phyloP scores from a whole-genome alignment of 179 eudicot genomes.

The Drosera spatulata region DNA sequence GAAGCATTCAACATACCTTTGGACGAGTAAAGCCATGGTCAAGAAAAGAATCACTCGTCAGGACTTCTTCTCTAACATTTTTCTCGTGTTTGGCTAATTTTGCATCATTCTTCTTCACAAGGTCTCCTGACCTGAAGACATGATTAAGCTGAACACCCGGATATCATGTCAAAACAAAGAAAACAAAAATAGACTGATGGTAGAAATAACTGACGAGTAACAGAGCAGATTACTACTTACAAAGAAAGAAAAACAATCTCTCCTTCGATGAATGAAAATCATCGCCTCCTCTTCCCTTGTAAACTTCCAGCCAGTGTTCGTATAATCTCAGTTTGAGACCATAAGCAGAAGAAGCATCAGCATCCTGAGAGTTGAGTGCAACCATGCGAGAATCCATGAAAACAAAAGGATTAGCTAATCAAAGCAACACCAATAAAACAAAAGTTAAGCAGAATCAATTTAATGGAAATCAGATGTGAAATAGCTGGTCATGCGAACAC shows the following conservation, averaged over 20 bases:
- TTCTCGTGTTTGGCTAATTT: constrained; percentile 53
- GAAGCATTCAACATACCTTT: constrained; percentile 40
- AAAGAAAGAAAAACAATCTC: constrained; percentile 65
- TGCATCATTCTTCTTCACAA: constrained; percentile 65
- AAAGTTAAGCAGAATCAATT: not conserved
- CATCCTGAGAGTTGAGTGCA: constrained; percentile 40
- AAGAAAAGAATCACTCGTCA: constrained; percentile 35
- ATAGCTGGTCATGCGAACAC: no score
- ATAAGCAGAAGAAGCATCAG: constrained; percentile 21
- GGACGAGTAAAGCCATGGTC: constrained; percentile 97
- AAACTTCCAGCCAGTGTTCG: constrained; percentile 72
- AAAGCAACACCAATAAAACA: not conserved
- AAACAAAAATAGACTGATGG: not conserved
- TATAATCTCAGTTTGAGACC: constrained; percentile 54
- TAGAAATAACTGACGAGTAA: not conserved
- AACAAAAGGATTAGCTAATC: not conserved
- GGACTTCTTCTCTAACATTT: constrained; percentile 29
- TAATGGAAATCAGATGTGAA: no score
- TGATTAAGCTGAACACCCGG: constrained; percentile 68
- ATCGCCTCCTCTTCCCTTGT: constrained; percentile 46
- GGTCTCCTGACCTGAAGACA: constrained; percentile 54
- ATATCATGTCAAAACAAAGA: not conserved
- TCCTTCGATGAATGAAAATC: constrained; percentile 70
- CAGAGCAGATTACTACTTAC: constrained; percentile 39
- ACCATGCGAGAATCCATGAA: constrained; percentile 6